phyloP scores from a whole-genome alignment of 148 eudicot species.

The Rhododendron ovatum region DNA sequence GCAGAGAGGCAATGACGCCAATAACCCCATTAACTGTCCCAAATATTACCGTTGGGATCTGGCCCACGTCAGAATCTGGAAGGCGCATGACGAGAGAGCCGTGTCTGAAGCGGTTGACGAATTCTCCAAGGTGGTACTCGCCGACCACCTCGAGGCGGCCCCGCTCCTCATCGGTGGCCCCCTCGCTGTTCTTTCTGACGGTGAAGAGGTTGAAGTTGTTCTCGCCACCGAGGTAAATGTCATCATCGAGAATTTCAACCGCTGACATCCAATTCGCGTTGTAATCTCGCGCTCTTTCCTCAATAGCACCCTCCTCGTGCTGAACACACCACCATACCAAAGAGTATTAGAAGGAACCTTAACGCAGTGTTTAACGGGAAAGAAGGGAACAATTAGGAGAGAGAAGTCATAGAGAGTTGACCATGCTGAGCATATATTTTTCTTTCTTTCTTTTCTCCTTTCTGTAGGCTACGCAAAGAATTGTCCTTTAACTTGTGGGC shows the following conservation, averaged over 20 bases:
- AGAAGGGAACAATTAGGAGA: background rate
- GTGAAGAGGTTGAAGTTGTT: slow-evolving; percentile 89
- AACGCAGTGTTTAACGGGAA: background rate
- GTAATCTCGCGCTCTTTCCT: slow-evolving; percentile 98
- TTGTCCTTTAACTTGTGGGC: too few relatives aligned
- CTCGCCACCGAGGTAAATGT: slow-evolving; percentile 80
- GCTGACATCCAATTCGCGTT: slow-evolving; percentile 99
- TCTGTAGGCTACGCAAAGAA: background rate
- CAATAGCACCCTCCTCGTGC: slow-evolving; percentile 99
- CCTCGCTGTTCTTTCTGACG: slow-evolving; percentile 88
- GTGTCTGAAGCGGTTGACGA: slow-evolving; percentile 80
- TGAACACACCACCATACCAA: slow-evolving; percentile 21
- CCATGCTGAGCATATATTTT: background rate
- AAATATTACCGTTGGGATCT: slow-evolving; percentile 68
- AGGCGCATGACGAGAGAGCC: slow-evolving; percentile 97
- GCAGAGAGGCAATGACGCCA: slow-evolving; percentile 91
- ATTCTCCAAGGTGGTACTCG: slow-evolving; percentile 97
- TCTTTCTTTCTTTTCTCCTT: background rate
- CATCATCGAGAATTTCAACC: slow-evolving; percentile 91
- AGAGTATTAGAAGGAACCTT: background rate
- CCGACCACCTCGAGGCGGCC: slow-evolving; percentile 98
- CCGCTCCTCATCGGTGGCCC: slow-evolving; percentile 94
- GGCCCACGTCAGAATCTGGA: slow-evolving; percentile 82
- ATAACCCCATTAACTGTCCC: slow-evolving; percentile 89
- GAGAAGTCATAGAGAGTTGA: background rate